Percentiles rank a stretch among this genome's conserved stretches.
Conservation (phyloP, 148 eudicot genomes). For the Camellia sinensis region DNA sequence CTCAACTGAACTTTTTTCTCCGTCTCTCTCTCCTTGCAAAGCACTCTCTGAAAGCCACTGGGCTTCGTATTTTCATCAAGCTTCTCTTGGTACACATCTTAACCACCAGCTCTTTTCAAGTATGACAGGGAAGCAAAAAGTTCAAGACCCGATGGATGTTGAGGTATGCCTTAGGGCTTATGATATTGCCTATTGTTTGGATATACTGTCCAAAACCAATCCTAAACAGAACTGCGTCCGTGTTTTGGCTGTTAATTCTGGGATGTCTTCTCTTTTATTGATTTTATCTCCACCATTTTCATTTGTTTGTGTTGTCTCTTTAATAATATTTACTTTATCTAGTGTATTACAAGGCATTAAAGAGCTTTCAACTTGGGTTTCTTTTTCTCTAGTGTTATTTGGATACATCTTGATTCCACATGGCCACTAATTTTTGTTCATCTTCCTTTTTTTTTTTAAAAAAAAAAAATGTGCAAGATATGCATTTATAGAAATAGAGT, state of each 20-base stretch:
- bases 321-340: background rate
- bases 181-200: background rate
- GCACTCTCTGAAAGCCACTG: constrained; percentile 49
- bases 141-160: constrained; percentile 19
- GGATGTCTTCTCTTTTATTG: background rate
- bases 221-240: background rate
- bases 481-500: background rate
- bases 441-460: background rate
- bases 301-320: background rate
- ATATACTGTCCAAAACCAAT: background rate
- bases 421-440: background rate
- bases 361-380: background rate
- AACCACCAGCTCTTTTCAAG: constrained; percentile 51
- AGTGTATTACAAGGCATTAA: background rate
- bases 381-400: background rate
- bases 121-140: constrained; percentile 30
- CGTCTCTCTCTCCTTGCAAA: constrained; percentile 28
- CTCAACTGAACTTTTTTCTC: constrained; percentile 32
- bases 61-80: constrained; percentile 93
- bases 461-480: background rate
- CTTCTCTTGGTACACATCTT: constrained; percentile 69
- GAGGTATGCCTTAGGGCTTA: constrained; percentile 43
- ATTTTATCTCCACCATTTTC: background rate
- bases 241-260: background rate
- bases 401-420: background rate